Evolutionary conservation across 106 monocot genomes (phyloP), one percentile per base, ranked within the genome.

Genomic region (Apostasia ramifera): DNA sequence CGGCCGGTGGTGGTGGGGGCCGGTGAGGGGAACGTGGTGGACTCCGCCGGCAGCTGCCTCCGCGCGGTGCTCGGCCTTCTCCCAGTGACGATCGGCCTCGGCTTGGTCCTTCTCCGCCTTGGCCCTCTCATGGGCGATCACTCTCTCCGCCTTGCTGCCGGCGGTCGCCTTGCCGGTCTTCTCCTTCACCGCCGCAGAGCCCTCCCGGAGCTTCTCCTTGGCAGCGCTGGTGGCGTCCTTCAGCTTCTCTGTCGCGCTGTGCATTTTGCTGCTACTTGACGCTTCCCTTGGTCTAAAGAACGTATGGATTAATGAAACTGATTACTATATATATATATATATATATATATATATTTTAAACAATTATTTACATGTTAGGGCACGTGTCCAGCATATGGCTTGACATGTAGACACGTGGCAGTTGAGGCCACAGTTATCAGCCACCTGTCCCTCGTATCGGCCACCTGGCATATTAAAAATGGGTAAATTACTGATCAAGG

Each of bases 141-240:
- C 87, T 61, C 71, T 83, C 47, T 75, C 80, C 2, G 3, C 40
- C 55, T 64, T 57, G 7, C 59, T 73, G 37, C 47, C 71, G 1
- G 87, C 83, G 1, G 83, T 15, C 2, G 80, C 80, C 64, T 44
- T 72, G 65, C 81, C 83, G 14, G 51, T 49, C 67, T 87, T 83
- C 61, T 73, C 87, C 59, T 75, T 61, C 2, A 72, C 48, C 67
- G 77, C 83, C 26, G 76, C 82, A 1, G 77, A 51, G 66, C 64
- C 53, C 60, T 75, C 61, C 63, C 62, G 71, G 47, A 75, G 40
- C 80, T 81, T 80, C 74, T 81, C 87, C 62, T 83, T 84, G 38
- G 66, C 75, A 3, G 65, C 10, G 69, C 87, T 87, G 41, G 9
- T 66, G 78, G 78, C 73, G 70, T 87, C 87, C 78, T 81, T 77